These are phyloP conservation scores for Gossypium davidsonii DNA, from an alignment of 441 rosid genomes.

Conservation along the genomic window DNA sequence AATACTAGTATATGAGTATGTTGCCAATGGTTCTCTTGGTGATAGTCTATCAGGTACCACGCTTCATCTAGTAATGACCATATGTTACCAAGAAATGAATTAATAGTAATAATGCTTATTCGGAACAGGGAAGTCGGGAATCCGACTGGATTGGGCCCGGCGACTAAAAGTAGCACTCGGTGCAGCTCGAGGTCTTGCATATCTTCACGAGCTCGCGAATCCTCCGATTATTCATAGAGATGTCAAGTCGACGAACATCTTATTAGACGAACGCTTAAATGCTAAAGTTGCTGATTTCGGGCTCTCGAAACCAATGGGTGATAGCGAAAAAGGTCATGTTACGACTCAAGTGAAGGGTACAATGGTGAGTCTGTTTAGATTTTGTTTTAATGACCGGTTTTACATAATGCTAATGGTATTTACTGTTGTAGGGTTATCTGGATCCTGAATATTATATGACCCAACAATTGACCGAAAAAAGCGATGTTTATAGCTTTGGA, in stretches of 20 bases:
- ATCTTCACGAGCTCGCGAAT: conserved; percentile 73
- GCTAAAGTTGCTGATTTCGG: conserved; percentile 32
- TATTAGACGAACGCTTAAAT: conserved; percentile 54
- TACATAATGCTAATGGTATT: not conserved
- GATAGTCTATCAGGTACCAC: conserved; percentile 63
- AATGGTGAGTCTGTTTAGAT: conserved; percentile 46
- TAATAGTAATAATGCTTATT: not conserved
- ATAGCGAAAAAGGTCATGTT: conserved; percentile 44
- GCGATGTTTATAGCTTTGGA: conserved; percentile 82
- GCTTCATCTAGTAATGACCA: not conserved
- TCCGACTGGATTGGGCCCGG: conserved; percentile 61
- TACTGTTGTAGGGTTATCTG: conserved; percentile 48
- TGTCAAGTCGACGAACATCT: conserved; percentile 60
- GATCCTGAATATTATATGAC: conserved; percentile 91
- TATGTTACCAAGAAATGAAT: not conserved
- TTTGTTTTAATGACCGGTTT: not conserved
- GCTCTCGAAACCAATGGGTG: conserved; percentile 56
- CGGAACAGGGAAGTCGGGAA: conserved; percentile 47
- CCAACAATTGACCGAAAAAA: conserved; percentile 74
- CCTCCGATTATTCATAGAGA: conserved; percentile 84
- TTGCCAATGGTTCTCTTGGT: conserved; percentile 56
- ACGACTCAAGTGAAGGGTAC: conserved; percentile 85
- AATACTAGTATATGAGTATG: conserved; percentile 64
- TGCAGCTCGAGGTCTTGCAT: conserved; percentile 63
- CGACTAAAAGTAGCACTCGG: conserved; percentile 67